Evolutionary conservation across 441 rosid genomes (phyloP), one percentile per base, ranked within the genome.

Genomic region (Oxalis stricta): DNA sequence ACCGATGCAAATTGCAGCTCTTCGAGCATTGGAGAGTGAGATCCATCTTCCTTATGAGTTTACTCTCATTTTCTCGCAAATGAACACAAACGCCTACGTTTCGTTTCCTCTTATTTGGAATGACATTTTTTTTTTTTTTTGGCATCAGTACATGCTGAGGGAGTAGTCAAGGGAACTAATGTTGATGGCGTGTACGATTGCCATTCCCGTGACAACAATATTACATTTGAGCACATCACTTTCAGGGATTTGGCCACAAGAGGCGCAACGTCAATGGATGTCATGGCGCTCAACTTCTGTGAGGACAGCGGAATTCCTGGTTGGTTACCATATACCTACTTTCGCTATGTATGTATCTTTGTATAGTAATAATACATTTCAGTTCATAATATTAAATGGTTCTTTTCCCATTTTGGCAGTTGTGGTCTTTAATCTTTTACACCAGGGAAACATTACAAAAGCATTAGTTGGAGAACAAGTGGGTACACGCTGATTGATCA

Each of bases 1-100:
- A 79, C 96, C 2, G 98, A 89, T 58, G 82, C 96, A 17, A 81
- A n/a, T 89, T 38, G 89, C 96, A 45, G 84, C 94, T 11, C 82
- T 89, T 41, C 69, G 77, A 56, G 84, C 89, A 50, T 63, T 69
- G 13, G 89, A 77, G 56, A 74, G 89, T 80, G 74, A 30, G 53
- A 2, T 16, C 33, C 33, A n/a, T 24, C 50, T 18, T 44, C 43
- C 22, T 35, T 16, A 29, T 3, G n/a, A 31, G 40, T 33, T 41
- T 41, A 12, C 0, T 11, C 3, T 6, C 30, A 10, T 12, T 21
- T 44, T 56, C n/a, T n/a, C n/a, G n/a, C n/a, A n/a, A n/a, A n/a
- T n/a, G n/a, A n/a, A n/a, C n/a, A n/a, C n/a, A n/a, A n/a, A n/a
- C n/a, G n/a, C n/a, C n/a, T n/a, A n/a, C n/a, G n/a, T n/a, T n/a